phyloP scores from a whole-genome alignment of 306 rosid genomes.

The Coriaria nepalensis region DNA sequence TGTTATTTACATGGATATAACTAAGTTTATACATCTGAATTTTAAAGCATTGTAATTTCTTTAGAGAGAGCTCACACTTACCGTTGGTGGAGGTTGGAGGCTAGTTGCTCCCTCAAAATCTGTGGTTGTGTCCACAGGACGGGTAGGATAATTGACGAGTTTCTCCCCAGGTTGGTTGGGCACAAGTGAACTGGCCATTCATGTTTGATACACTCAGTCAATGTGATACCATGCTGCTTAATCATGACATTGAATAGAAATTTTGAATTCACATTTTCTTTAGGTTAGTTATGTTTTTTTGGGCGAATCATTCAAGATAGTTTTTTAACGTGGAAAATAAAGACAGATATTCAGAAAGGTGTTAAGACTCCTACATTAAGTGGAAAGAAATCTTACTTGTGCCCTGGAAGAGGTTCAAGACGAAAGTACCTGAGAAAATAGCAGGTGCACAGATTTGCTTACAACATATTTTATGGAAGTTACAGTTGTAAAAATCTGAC shows the following conservation, averaged over 20 bases:
- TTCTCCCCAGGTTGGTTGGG: slow-evolving; percentile 78
- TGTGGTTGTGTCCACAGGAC: slow-evolving; percentile 84
- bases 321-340: slow-evolving; percentile 4
- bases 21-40: no score
- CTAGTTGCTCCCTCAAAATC: slow-evolving; percentile 91
- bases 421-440: slow-evolving; percentile 63
- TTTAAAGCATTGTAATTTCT: no score
- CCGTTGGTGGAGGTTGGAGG: slow-evolving; percentile 77
- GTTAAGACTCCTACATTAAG: slow-evolving; percentile 2
- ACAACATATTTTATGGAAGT: background rate
- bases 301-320: background rate
- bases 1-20: no score
- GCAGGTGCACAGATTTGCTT: slow-evolving; percentile 9
- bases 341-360: slow-evolving; percentile 3
- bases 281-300: background rate
- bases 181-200: slow-evolving; percentile 62
- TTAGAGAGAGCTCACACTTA: slow-evolving; percentile 9
- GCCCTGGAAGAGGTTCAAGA: slow-evolving; percentile 73
- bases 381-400: slow-evolving; percentile 53
- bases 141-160: slow-evolving; percentile 72
- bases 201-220: slow-evolving; percentile 22
- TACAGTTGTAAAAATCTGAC: no score
- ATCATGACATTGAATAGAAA: slow-evolving; percentile 10
- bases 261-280: background rate
- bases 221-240: slow-evolving; percentile 13